Conservation (phyloP, 139 green algal species). For the Axilococcus clingmanii region DNA sequence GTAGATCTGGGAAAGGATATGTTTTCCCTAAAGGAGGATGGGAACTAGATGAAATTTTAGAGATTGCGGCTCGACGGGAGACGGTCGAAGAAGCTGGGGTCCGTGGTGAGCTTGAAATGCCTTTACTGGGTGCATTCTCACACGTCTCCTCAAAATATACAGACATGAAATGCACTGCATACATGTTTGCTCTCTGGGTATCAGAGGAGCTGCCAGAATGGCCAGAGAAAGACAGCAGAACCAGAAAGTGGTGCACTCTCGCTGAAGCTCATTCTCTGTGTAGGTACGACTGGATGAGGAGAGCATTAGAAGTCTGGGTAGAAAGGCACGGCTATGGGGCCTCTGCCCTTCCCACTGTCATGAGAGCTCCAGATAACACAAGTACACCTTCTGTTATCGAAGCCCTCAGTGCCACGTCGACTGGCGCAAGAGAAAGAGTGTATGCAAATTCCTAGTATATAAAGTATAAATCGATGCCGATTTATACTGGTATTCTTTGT, state of each 20-base stretch:
- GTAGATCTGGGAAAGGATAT: slow-evolving; percentile 53
- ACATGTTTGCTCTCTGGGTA: slow-evolving; percentile 79
- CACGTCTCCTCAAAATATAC: slow-evolving; percentile 15
- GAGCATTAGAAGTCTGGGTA: slow-evolving; percentile 52
- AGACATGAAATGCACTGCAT: slow-evolving; percentile 29
- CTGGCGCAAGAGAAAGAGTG: no score
- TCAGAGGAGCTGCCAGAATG: slow-evolving; percentile 71
- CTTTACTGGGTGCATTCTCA: slow-evolving; percentile 57
- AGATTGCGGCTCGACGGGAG: slow-evolving; percentile 69
- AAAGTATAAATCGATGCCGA: no score
- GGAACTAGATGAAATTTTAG: slow-evolving; percentile 82
- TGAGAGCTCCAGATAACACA: no score
- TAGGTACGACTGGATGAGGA: slow-evolving; percentile 72
- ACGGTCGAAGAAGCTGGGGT: slow-evolving; percentile 91
- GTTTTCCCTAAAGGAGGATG: slow-evolving; percentile 90
- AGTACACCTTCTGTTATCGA: no score
- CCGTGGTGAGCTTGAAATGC: slow-evolving; percentile 63
- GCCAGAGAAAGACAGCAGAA: slow-evolving; percentile 60
- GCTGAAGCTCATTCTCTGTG: slow-evolving; percentile 31
- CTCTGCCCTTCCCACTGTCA: no score
- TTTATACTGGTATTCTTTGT: no score
- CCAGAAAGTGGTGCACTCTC: slow-evolving; percentile 60
- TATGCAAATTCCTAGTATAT: no score
- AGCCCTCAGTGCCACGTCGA: no score
- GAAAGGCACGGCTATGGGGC: slow-evolving; percentile 16